Evolutionary conservation across 768 basidiomycete genomes (phyloP).

Genomic region (Grammothele lineata): DNA sequence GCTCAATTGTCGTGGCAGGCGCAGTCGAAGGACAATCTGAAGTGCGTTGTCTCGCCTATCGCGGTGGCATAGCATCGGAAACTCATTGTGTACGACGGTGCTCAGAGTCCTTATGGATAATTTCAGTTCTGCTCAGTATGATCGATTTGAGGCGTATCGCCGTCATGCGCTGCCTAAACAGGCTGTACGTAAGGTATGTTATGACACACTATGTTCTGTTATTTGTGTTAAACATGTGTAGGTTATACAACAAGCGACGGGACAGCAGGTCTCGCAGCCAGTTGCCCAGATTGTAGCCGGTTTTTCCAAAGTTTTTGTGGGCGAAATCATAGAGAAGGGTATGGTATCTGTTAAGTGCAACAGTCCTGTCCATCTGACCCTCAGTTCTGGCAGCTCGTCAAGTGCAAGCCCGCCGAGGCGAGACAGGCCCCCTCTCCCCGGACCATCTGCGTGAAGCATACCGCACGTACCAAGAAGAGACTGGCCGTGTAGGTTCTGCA

Average conservation of each 20-base stretch:
- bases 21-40: conserved; percentile 84
- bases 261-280: conserved; percentile 80
- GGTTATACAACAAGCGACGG: conserved; percentile 80
- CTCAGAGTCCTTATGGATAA: conserved; percentile 84
- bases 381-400: conserved; percentile 53
- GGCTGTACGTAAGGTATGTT: conserved; percentile 68
- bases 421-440: conserved; percentile 77
- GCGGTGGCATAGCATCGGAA: background rate
- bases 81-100: background rate
- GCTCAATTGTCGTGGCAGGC: conserved; percentile 81
- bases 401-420: conserved; percentile 67
- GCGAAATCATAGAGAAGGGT: conserved; percentile 91
- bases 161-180: conserved; percentile 81
- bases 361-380: no score
- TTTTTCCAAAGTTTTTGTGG: conserved; percentile 88
- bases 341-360: no score
- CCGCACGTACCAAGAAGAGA: conserved; percentile 73
- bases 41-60: conserved; percentile 39
- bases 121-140: conserved; percentile 78
- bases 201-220: no score
- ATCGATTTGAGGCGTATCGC: conserved; percentile 85
- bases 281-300: conserved; percentile 89
- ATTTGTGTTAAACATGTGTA: conserved; percentile 23
- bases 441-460: conserved; percentile 91
- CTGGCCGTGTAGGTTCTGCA: conserved; percentile 77